A percentile compares a stretch with the other conserved stretches of the same genome.
Evolutionary conservation across 2,329 filamentous ascomycete genomes (phyloP).

Genomic region (Colletotrichum magnum): DNA sequence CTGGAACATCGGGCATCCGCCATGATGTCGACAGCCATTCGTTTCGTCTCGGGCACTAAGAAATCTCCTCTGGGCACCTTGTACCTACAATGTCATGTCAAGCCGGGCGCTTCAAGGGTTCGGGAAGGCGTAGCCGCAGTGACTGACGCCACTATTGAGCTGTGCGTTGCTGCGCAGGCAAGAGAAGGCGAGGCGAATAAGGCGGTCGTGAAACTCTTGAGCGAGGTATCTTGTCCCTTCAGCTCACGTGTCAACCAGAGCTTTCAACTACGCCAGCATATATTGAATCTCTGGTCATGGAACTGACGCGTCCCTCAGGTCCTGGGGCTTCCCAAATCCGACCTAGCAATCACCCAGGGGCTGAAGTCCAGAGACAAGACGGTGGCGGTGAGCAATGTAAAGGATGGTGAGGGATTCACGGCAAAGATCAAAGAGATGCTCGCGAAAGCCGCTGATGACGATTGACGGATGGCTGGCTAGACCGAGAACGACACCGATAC

Average conservation of each 20-base stretch:
- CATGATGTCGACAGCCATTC: conserved; percentile 51
- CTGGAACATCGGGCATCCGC: neutral
- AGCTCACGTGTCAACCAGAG: no score
- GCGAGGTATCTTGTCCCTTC: conserved; percentile 59
- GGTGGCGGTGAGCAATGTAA: conserved; percentile 57
- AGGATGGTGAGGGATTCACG: conserved; percentile 49
- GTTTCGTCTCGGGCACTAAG: conserved; percentile 63
- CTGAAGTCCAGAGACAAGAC: conserved; percentile 76
- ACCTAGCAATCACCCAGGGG: conserved; percentile 73
- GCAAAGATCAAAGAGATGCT: conserved; percentile 44
- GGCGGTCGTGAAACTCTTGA: conserved; percentile 74
- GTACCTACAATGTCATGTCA: conserved; percentile 76
- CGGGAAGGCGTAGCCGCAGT: conserved; percentile 73
- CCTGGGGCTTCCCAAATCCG: conserved; percentile 74
- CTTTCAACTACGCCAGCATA: no score
- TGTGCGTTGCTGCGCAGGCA: conserved; percentile 76
- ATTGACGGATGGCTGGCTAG: neutral
- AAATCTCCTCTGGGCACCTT: conserved; percentile 63
- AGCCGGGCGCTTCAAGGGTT: conserved; percentile 73
- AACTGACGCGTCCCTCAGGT: conserved; percentile 54
- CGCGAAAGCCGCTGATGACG: conserved; percentile 25
- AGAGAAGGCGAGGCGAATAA: conserved; percentile 79
- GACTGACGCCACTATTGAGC: conserved; percentile 69
- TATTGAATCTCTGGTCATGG: no score
- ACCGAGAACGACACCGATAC: neutral